phyloP scores from a whole-genome alignment of 208 protist genomes.

The Acanthamoeba royreba region DNA sequence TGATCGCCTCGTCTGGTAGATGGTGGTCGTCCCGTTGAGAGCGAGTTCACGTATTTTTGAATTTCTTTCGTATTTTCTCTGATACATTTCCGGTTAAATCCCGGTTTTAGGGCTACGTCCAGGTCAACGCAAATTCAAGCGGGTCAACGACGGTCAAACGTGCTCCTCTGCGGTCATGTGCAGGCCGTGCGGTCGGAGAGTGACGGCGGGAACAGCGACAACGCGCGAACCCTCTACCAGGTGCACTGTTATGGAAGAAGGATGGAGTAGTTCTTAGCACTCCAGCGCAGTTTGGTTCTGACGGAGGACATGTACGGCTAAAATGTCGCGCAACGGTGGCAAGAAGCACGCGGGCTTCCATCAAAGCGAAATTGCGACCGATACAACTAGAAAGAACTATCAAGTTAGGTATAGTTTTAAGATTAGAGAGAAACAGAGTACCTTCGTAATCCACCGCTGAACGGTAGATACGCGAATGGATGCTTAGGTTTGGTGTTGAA shows the following conservation, averaged over 20 bases:
- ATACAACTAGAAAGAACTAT: not conserved
- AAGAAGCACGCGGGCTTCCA: conserved; percentile 22
- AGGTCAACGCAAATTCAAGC: not conserved
- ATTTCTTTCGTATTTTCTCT: no score
- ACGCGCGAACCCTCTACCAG: not conserved
- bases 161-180: not conserved
- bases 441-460: conserved; percentile 32
- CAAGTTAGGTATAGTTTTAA: no score
- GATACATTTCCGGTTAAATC: no score
- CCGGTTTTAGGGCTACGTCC: no score
- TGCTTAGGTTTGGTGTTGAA: conserved; percentile 18
- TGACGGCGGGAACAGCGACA: not conserved
- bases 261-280: not conserved
- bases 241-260: not conserved
- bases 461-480: conserved; percentile 38
- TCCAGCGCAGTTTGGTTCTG: not conserved
- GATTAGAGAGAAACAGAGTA: no score
- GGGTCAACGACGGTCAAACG: not conserved
- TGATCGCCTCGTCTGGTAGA: no score
- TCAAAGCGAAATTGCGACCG: conserved; percentile 41
- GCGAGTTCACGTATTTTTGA: no score
- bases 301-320: not conserved
- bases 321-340: not conserved
- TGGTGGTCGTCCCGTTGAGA: no score
- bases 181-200: not conserved